Evolutionary conservation across 2,329 filamentous ascomycete species (phyloP), one percentile per base, ranked within the genome.

Genomic region (Venturia oleaginea): DNA sequence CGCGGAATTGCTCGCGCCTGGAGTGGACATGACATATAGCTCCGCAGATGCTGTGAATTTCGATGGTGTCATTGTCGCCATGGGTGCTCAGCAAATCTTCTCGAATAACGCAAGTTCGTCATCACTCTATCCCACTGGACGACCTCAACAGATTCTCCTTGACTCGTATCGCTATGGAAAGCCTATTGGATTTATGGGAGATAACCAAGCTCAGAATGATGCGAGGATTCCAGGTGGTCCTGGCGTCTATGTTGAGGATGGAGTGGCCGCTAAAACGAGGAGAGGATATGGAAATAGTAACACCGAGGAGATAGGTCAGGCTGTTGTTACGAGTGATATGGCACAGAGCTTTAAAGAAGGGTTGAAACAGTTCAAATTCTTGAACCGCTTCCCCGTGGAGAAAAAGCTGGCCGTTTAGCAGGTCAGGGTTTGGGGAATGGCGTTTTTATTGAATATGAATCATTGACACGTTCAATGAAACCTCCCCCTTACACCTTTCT

Each of bases 151-250:
- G 76, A 86, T 91, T 61, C 72, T 90, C 22, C 71, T 79, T 19
- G 83, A 86, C 70, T 83, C 80, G 0, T 91, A 85, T 75, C 77
- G 83, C 30, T 91, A 85, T 78, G 88, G 87, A 4, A 91, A 91
- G 79, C 85, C 88, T 0, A 77, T 91, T 30, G 86, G 79, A 17
- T 83, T 82, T 34, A 68, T 89, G 0, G 86, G 85, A 1, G 51
- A 17, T 8, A n/a, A 11, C 17, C 73, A 70, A 15, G 75, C 74
- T 0, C 75, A 68, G n/a, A 63, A 65, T 4, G 77, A 78, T 4
- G 73, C 83, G 6, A 80, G 80, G 1, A 80, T 87, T 61, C 69
- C 74, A 59, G 67, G 70, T 2, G 70, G 69, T 24, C 65, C 64
- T 13, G 65, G 65, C 40, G 65, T 66, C 13, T 66, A 66, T 15